Evolutionary conservation across 495 filamentous ascomycete species (phyloP), one percentile per base, ranked within the genome.

Genomic region (Jackrogersella minutella): DNA sequence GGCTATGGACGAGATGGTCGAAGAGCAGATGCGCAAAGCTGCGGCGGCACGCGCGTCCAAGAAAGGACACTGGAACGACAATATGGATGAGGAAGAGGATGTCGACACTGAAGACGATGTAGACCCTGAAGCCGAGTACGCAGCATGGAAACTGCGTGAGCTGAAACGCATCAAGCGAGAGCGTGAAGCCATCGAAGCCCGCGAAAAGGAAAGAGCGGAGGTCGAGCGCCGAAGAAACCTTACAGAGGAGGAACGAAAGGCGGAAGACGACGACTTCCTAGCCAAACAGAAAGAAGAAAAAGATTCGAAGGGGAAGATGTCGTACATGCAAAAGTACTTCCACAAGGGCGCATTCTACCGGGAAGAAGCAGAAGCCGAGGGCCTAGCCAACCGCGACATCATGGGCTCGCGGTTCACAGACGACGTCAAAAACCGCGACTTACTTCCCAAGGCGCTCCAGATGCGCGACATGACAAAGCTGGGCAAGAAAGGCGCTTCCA

Each of bases 271-370:
- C 52, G 89, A 85, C 55, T 93, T 87, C 73, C 75, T 97, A 13
- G 85, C 87, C 5, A 80, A 82, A 68, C 94, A 97, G 78, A 88
- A 89, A 59, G 93, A 93, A 67, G 95, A 98, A 66, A 92, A 91
- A 66, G 93, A 94, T 14, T 79, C 80, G 31, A 88, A 89, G 33
- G 95, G 93, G 37, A 90, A 97, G 81, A 91, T 93, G 81, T 84
- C 84, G 0, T 97, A 87, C 74, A 91, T 98, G 91, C 93, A 97
- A 75, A 93, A 94, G 74, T 98, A 97, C 78, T 93, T 90, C 74
- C 95, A 99, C 82, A 94, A 93, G 81, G 95, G 95, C 49, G 95
- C 95, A 21, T 99, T 97, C 80, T 98, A 90, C 79, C 88, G 88
- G 56, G 93, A 93, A 36, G 92, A 94, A 64, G 81, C 85, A 26